Conservation (phyloP, 495 filamentous ascomycete species). For the Penicillium daleae region DNA sequence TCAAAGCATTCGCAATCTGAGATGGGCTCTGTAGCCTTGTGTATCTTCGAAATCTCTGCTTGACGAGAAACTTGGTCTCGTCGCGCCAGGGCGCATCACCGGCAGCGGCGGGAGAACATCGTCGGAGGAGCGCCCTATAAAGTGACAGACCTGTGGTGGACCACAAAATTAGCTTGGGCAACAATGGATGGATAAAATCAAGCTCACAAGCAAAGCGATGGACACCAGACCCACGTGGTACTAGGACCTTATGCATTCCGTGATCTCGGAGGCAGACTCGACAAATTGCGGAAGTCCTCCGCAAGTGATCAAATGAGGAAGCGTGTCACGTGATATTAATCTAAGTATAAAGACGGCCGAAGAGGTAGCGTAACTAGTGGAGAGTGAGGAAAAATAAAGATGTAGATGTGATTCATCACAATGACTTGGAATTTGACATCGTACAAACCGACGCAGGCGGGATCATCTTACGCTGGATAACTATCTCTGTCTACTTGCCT, state of each 20-base stretch:
- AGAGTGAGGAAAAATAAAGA: neutral
- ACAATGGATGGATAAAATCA: no score
- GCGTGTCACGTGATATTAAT: conserved; percentile 12
- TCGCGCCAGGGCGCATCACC: conserved; percentile 42
- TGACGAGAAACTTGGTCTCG: conserved; percentile 49
- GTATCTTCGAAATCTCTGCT: conserved; percentile 62
- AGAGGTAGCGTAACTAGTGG: neutral
- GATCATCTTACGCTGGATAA: no score
- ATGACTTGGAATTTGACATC: no score
- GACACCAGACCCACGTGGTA: conserved; percentile 49
- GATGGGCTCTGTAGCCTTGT: conserved; percentile 56
- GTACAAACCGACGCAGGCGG: no score
- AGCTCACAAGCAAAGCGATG: conserved; percentile 69
- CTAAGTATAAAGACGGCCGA: neutral
- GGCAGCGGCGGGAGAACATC: conserved; percentile 55
- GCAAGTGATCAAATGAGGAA: conserved; percentile 10
- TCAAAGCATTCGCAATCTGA: conserved; percentile 56
- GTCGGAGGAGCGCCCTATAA: conserved; percentile 70
- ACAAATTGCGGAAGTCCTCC: conserved; percentile 19
- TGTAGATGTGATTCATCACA: no score
- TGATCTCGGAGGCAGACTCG: neutral
- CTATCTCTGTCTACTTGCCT: neutral
- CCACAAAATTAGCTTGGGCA: conserved; percentile 15
- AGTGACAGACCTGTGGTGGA: conserved; percentile 66
- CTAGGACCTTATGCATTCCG: conserved; percentile 49